Conservation (phyloP, 23 red algal genomes). For the Gracilaria domingensis region DNA sequence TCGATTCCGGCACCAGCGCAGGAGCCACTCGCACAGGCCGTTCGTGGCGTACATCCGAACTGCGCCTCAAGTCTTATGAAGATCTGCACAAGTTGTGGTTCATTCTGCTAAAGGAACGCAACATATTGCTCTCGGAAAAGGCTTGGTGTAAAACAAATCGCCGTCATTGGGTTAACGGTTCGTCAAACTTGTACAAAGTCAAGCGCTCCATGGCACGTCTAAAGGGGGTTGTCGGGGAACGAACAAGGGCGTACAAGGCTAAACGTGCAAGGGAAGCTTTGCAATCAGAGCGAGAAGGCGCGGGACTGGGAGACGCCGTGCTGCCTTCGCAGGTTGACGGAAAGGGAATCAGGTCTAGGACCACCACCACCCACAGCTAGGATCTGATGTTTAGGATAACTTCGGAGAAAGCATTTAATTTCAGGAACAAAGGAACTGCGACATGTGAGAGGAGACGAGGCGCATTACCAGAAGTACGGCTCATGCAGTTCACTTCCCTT, state of each 20-base stretch:
- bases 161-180: conserved; percentile 79
- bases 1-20: conserved; percentile 72
- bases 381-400: background rate
- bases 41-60: conserved; percentile 90
- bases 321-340: background rate
- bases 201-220: conserved; percentile 79
- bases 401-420: background rate
- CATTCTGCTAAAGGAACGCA: conserved; percentile 90
- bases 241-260: conserved; percentile 52
- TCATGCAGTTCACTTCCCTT: too few species aligned
- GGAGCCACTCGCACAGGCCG: conserved; percentile 69
- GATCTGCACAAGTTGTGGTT: conserved; percentile 98
- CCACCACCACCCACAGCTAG: background rate
- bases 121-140: conserved; percentile 80
- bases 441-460: background rate
- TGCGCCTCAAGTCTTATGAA: conserved; percentile 94
- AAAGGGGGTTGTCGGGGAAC: conserved; percentile 82
- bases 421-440: background rate
- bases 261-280: conserved; percentile 25
- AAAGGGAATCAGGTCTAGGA: background rate
- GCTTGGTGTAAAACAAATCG: conserved; percentile 85
- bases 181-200: conserved; percentile 77
- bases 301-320: background rate
- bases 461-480: background rate
- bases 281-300: background rate